Evolutionary conservation across 2,329 filamentous ascomycete genomes (phyloP).

Genomic region (Pseudogymnoascus sp.): DNA sequence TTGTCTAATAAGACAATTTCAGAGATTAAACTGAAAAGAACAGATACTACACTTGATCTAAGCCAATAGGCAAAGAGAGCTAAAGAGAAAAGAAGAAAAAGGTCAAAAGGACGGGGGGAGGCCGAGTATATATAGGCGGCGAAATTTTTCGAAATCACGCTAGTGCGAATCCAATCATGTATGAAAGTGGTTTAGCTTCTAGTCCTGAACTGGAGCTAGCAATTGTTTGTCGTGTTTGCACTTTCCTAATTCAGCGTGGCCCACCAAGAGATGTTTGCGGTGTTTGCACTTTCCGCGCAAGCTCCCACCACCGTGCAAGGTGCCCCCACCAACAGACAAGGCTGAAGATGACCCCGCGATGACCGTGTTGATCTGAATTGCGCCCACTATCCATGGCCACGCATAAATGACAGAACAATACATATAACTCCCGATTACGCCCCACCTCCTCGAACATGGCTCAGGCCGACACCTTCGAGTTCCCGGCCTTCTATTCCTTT

Average conservation of each 20-base stretch:
- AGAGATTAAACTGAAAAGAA: constrained; percentile 98
- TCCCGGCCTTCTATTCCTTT: constrained; percentile 63
- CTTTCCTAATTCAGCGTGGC: background rate
- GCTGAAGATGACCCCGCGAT: background rate
- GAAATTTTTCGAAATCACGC: constrained; percentile 1
- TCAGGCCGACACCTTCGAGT: constrained; percentile 36
- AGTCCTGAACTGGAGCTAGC: background rate
- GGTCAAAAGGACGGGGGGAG: background rate
- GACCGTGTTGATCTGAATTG: background rate
- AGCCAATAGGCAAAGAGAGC: constrained; percentile 56
- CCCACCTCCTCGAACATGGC: background rate
- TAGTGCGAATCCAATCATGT: background rate
- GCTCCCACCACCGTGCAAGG: background rate
- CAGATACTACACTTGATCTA: constrained; percentile 95
- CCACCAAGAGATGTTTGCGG: background rate
- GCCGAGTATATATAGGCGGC: background rate
- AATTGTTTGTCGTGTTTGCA: constrained; percentile 4
- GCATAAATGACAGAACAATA: background rate
- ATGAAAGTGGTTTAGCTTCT: background rate
- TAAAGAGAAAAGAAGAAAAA: constrained; percentile 30
- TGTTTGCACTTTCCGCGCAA: background rate
- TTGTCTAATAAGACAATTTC: constrained; percentile 64
- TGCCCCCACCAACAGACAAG: background rate
- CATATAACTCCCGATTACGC: background rate
- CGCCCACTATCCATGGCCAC: background rate